Evolutionary conservation across 352 stramenopile genomes (phyloP).

Genomic region (Phytophthora citricola): DNA sequence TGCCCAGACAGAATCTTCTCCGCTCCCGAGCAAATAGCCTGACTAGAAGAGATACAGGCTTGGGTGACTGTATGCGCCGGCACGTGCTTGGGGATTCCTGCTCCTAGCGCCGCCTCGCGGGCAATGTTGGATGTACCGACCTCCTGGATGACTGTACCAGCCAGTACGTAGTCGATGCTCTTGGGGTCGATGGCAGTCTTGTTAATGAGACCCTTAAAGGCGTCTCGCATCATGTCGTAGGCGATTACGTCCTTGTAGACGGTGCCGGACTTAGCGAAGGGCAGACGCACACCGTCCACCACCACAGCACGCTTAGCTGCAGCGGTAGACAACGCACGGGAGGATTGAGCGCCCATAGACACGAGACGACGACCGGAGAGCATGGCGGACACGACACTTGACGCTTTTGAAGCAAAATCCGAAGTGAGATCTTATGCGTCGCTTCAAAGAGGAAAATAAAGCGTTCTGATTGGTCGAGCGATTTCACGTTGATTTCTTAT

Average conservation of each 20-base stretch:
- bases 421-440: slow-evolving; percentile 33
- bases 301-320: slow-evolving; percentile 88
- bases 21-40: slow-evolving; percentile 93
- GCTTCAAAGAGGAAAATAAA: slow-evolving; percentile 12
- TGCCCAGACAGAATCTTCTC: slow-evolving; percentile 97
- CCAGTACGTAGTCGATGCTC: slow-evolving; percentile 97
- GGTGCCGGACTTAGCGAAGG: slow-evolving; percentile 95
- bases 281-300: slow-evolving; percentile 94
- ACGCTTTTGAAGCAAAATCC: slow-evolving; percentile 25
- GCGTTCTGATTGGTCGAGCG: slow-evolving; percentile 23
- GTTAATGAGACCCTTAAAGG: slow-evolving; percentile 95
- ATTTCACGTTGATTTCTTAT: slow-evolving; percentile 22
- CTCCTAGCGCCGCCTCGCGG: slow-evolving; percentile 94
- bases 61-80: slow-evolving; percentile 96
- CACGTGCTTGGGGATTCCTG: slow-evolving; percentile 94
- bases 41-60: slow-evolving; percentile 97
- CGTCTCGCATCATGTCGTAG: slow-evolving; percentile 97
- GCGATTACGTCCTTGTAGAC: slow-evolving; percentile 98
- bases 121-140: slow-evolving; percentile 98
- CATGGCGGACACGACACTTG: slow-evolving; percentile 27
- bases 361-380: slow-evolving; percentile 27
- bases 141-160: slow-evolving; percentile 97
- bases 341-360: slow-evolving; percentile 31
- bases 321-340: slow-evolving; percentile 43
- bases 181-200: slow-evolving; percentile 96